Evolutionary conservation across 805 yeast genomes (phyloP).

Genomic region (Wickerhamomyces silvicola): DNA sequence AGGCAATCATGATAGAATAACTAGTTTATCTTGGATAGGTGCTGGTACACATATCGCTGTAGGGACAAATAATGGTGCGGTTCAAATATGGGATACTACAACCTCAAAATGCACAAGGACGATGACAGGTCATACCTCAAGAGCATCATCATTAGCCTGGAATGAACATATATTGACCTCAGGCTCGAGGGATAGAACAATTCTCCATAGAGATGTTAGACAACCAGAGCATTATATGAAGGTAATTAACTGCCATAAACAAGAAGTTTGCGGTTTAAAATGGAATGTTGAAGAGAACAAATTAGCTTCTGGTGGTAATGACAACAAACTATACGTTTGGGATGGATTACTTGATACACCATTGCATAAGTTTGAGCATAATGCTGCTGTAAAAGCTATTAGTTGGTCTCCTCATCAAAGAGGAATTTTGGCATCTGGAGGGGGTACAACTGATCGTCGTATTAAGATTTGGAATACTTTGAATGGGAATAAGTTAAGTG

Average conservation of each 20-base stretch:
- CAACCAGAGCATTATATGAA: conserved; percentile 75
- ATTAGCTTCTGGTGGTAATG: conserved; percentile 94
- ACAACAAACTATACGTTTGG: conserved; percentile 82
- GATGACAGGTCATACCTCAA: conserved; percentile 82
- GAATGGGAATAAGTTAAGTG: conserved; percentile 65
- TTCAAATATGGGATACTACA: conserved; percentile 92
- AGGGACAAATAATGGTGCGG: conserved; percentile 81
- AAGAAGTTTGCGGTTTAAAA: conserved; percentile 92
- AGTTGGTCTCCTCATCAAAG: conserved; percentile 98
- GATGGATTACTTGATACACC: conserved; percentile 69
- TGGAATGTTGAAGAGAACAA: conserved; percentile 93
- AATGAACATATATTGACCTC: conserved; percentile 82
- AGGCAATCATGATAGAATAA: conserved; percentile 60
- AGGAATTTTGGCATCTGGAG: conserved; percentile 90
- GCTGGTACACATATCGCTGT: conserved; percentile 92
- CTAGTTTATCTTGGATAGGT: conserved; percentile 89
- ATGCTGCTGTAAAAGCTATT: conserved; percentile 93
- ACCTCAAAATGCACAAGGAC: conserved; percentile 77
- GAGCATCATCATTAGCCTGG: conserved; percentile 91
- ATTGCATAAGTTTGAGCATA: conserved; percentile 73
- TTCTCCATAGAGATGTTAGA: conserved; percentile 87
- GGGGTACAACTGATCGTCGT: conserved; percentile 90
- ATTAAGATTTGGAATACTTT: conserved; percentile 90
- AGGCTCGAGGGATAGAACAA: conserved; percentile 81
- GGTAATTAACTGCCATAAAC: conserved; percentile 69